A percentile compares a stretch with the other conserved stretches of the same genome.
Evolutionary conservation across 192 early-diverging fungal species (phyloP).

Genomic region (Backusella tuberculispora): DNA sequence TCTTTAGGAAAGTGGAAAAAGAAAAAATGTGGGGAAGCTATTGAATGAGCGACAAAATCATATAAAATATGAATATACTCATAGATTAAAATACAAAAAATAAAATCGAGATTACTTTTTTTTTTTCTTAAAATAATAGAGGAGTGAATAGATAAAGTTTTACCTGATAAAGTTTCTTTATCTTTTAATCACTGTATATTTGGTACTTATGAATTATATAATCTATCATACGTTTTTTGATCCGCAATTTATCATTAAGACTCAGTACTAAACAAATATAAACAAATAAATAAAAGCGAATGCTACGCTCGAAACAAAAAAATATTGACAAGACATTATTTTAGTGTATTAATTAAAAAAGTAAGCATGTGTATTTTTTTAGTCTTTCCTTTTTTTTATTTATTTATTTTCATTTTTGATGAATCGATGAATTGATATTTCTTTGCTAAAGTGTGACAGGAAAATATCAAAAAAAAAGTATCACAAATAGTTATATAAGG

Average conservation of each 20-base stretch:
- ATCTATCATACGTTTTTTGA: not conserved
- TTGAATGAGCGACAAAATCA: not conserved
- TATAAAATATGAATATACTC: not conserved
- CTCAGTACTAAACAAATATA: constrained; percentile 14
- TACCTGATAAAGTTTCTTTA: not conserved
- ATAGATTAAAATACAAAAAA: not conserved
- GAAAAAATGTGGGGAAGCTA: not conserved
- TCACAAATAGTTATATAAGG: not conserved
- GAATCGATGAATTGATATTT: not conserved
- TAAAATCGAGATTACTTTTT: not conserved
- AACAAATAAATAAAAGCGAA: not conserved
- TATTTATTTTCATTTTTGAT: not conserved
- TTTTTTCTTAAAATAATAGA: not conserved
- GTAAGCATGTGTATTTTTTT: not conserved
- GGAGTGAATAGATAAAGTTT: not conserved
- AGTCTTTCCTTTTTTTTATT: not conserved
- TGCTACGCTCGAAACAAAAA: not conserved
- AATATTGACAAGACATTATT: not conserved
- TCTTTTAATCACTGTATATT: not conserved
- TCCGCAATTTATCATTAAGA: constrained; percentile 6
- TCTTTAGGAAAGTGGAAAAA: not conserved
- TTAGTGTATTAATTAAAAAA: not conserved
- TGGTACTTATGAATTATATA: not conserved
- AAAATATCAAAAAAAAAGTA: not conserved
- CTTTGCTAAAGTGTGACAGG: constrained; percentile 3